Percentiles rank a stretch among this genome's conserved stretches.
Evolutionary conservation across 768 basidiomycete species (phyloP).

Genomic region (Cubamyces lactineus): DNA sequence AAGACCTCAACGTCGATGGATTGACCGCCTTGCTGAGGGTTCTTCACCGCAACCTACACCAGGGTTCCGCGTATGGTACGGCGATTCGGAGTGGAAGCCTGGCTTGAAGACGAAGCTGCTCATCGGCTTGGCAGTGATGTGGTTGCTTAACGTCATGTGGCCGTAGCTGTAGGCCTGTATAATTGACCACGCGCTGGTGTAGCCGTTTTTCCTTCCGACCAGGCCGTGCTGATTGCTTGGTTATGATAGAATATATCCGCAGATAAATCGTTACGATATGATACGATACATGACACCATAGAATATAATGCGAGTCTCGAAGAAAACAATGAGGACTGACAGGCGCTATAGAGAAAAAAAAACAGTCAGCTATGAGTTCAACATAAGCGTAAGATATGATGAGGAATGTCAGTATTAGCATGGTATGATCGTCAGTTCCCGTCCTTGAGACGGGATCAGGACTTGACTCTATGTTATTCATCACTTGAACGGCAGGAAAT

Average conservation of each 20-base stretch:
- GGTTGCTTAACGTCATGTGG: conserved; percentile 70
- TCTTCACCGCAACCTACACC: conserved; percentile 26
- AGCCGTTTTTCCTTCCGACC: too few species aligned
- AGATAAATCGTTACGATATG: too few species aligned
- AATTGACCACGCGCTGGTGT: not conserved
- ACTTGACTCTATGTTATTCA: conserved; percentile 90
- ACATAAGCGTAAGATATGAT: conserved; percentile 29
- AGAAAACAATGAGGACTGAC: not conserved
- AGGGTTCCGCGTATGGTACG: conserved; percentile 38
- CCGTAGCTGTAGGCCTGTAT: conserved; percentile 30
- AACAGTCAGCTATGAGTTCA: conserved; percentile 6
- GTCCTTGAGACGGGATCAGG: conserved; percentile 78
- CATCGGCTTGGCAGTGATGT: conserved; percentile 52
- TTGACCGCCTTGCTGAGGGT: conserved; percentile 52
- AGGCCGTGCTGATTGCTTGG: too few species aligned
- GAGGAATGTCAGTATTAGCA: conserved; percentile 79
- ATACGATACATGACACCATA: not conserved
- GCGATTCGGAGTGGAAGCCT: conserved; percentile 37
- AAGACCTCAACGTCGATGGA: conserved; percentile 48
- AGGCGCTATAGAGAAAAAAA: not conserved
- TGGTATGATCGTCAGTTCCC: conserved; percentile 74
- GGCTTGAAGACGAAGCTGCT: conserved; percentile 48
- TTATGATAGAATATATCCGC: too few species aligned
- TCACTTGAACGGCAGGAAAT: conserved; percentile 43
- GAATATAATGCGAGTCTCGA: not conserved